A percentile compares a stretch with the other conserved stretches of the same genome.
phyloP scores from a whole-genome alignment of 208 protist species.

The Leishmania arabica region DNA sequence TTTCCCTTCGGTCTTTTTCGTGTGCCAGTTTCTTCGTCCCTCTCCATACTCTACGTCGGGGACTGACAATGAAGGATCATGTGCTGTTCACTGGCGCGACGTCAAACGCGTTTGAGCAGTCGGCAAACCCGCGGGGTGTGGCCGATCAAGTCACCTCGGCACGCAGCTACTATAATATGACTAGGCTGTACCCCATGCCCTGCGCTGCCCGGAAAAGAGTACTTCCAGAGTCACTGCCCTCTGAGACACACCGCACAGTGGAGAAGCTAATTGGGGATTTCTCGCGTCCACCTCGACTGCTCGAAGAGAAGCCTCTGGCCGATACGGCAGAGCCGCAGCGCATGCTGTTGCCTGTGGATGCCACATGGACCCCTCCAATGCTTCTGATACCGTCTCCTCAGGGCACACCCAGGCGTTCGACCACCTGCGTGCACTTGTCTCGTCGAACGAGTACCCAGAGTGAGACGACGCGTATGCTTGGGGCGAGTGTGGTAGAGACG shows the following conservation, averaged over 20 bases:
- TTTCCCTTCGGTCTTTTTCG: not conserved
- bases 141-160: not conserved
- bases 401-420: not conserved
- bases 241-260: not conserved
- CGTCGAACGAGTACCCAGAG: too few relatives aligned
- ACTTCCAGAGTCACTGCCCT: not conserved
- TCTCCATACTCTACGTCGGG: not conserved
- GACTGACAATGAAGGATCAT: not conserved
- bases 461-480: not conserved
- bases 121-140: not conserved
- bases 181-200: not conserved
- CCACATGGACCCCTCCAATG: not conserved
- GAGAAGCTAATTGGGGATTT: not conserved
- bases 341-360: not conserved
- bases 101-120: not conserved
- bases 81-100: not conserved
- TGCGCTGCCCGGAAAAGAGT: not conserved
- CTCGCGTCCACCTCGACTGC: not conserved
- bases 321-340: not conserved
- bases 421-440: not conserved
- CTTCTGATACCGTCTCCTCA: not conserved
- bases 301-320: not conserved
- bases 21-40: not conserved
- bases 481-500: conserved; percentile 1
- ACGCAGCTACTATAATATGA: conserved; percentile 7